These are phyloP conservation scores for Entomortierella parvispora DNA, from an alignment of 192 early-diverging fungal genomes.

Conservation along the genomic window DNA sequence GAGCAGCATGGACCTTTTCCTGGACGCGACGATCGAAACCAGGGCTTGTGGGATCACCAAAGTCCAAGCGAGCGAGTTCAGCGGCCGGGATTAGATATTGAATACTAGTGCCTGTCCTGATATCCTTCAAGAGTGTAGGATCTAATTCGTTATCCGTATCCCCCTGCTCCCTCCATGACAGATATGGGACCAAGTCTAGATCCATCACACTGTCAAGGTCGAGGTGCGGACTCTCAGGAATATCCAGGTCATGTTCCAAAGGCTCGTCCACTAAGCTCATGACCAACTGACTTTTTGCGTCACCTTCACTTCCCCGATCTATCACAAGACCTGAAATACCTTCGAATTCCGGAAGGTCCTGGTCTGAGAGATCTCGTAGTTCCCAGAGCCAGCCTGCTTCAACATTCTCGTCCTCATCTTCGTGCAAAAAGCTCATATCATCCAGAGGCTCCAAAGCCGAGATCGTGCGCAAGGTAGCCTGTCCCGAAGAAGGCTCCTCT, in stretches of 20 bases:
- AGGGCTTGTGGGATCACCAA: not conserved
- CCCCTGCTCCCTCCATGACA: not conserved
- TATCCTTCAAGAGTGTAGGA: not conserved
- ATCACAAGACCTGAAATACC: not conserved
- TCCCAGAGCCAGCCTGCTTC: no score
- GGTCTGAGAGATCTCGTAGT: no score
- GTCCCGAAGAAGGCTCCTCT: no score
- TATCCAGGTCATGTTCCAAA: constrained; percentile 17
- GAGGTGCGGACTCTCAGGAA: not conserved
- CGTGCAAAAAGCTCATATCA: no score
- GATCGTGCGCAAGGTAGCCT: no score
- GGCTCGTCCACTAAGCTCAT: no score
- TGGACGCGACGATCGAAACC: not conserved
- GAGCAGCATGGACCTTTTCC: constrained; percentile 3
- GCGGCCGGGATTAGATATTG: not conserved
- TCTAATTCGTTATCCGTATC: not conserved
- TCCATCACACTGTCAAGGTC: constrained; percentile 3
- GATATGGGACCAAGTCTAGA: constrained; percentile 4
- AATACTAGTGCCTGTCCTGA: constrained; percentile 16
- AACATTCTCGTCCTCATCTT: no score
- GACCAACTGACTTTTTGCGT: no score
- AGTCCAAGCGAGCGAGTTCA: not conserved
- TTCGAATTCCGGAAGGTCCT: not conserved
- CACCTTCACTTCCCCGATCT: no score
- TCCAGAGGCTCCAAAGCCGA: no score